phyloP scores from a whole-genome alignment of 352 stramenopile genomes.

The Saprolegnia parasitica region DNA sequence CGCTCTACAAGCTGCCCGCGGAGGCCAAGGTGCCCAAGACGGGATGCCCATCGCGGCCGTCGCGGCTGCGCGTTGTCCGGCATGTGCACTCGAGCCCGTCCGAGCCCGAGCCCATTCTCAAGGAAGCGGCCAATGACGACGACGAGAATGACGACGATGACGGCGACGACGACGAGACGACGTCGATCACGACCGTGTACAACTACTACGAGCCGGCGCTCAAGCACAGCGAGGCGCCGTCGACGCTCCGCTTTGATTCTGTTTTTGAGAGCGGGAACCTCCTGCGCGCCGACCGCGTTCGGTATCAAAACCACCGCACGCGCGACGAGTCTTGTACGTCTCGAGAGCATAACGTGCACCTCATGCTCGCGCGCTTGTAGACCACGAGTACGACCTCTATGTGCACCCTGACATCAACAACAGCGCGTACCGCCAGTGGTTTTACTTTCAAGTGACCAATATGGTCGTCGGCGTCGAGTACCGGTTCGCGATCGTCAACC shows the following conservation, averaged over 20 bases:
- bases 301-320: conserved; percentile 17
- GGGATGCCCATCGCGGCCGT: conserved; percentile 6
- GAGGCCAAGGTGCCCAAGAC: conserved; percentile 25
- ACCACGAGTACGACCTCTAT: conserved; percentile 63
- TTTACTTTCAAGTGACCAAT: conserved; percentile 85
- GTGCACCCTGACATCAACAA: conserved; percentile 80
- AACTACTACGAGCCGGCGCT: conserved; percentile 64
- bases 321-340: conserved; percentile 19
- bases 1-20: conserved; percentile 21
- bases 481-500: conserved; percentile 71
- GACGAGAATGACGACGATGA: conserved; percentile 21
- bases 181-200: conserved; percentile 38
- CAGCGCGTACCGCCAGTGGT: conserved; percentile 84
- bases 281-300: conserved; percentile 49
- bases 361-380: conserved; percentile 15
- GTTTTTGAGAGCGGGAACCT: conserved; percentile 77
- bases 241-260: conserved; percentile 68
- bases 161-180: conserved; percentile 5
- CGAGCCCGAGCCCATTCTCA: conserved; percentile 10
- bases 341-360: too few relatives aligned
- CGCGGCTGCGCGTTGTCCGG: conserved; percentile 12
- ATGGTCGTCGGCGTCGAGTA: conserved; percentile 43
- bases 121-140: conserved; percentile 17
- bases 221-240: conserved; percentile 34
- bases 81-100: conserved; percentile 11